phyloP scores from a whole-genome alignment of 129 eudicot species.

The Ambrosia trifida region DNA sequence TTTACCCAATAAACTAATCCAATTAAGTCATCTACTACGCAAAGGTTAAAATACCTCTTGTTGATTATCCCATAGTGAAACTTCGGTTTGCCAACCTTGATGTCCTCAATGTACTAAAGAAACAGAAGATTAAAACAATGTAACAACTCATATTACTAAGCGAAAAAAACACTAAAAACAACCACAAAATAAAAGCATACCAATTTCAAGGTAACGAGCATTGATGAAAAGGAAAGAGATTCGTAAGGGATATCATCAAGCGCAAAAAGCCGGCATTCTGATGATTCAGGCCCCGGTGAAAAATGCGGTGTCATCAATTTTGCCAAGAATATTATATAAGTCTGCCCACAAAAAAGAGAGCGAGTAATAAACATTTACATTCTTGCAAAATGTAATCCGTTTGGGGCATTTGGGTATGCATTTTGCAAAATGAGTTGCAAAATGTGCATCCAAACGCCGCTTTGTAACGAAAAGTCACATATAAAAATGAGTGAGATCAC shows the following conservation, averaged over 20 bases:
- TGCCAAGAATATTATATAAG: conserved; percentile 84
- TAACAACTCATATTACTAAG: not conserved
- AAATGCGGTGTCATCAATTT: conserved; percentile 79
- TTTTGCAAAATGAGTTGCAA: not conserved
- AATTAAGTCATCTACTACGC: not conserved
- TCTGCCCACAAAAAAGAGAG: conserved; percentile 46
- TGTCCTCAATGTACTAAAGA: conserved; percentile 79
- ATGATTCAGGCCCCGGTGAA: conserved; percentile 95
- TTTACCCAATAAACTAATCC: no score
- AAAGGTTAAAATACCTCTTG: conserved; percentile 57
- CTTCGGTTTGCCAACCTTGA: conserved; percentile 64
- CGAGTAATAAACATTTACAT: not conserved
- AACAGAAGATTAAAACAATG: conserved; percentile 1
- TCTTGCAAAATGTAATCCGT: no score
- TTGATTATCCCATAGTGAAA: conserved; percentile 92
- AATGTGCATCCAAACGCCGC: not conserved
- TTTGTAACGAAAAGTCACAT: not conserved
- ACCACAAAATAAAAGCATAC: conserved; percentile 32
- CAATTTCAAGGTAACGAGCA: conserved; percentile 90
- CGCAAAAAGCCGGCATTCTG: conserved; percentile 77
- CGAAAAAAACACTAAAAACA: conserved; percentile 12
- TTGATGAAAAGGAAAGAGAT: conserved; percentile 93
- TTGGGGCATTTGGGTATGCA: no score
- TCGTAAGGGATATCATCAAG: conserved; percentile 90
- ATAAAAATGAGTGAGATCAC: not conserved